Conservation (phyloP, 2,329 filamentous ascomycete species). For the Aspergillus udagawae region DNA sequence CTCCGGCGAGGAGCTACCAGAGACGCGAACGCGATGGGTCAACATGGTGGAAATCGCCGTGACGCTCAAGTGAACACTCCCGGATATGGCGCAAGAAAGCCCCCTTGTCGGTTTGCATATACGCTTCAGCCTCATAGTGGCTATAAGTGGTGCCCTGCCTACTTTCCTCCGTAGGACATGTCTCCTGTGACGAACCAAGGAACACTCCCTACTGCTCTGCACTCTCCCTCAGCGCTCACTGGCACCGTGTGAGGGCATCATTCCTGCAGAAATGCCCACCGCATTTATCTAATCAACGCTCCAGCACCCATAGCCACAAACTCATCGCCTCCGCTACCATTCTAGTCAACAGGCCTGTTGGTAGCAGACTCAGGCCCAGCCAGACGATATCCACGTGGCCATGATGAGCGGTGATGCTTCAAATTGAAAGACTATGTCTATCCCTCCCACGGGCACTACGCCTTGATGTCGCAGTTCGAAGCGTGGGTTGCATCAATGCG, state of each 20-base stretch:
- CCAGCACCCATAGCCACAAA: background rate
- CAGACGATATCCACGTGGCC: background rate
- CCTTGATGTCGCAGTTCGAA: background rate
- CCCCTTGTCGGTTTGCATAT: background rate
- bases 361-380: background rate
- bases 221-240: background rate
- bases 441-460: background rate
- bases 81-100: background rate
- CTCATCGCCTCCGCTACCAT: background rate
- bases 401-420: background rate
- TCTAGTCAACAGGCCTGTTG: too few relatives aligned
- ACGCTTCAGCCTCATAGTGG: background rate
- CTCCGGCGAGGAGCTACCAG: slow-evolving; percentile 38
- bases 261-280: background rate
- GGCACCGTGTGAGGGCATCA: background rate
- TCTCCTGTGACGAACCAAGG: background rate
- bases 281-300: background rate
- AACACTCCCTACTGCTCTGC: background rate
- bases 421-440: background rate
- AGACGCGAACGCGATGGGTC: slow-evolving; percentile 44
- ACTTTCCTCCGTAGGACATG: background rate
- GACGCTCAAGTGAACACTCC: slow-evolving; percentile 33
- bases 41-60: slow-evolving; percentile 46
- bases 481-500: background rate
- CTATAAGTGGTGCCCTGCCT: background rate